These are phyloP conservation scores for Saccharum officinarum DNA, from an alignment of 176 grass and related monocot genomes.

Conservation along the genomic window DNA sequence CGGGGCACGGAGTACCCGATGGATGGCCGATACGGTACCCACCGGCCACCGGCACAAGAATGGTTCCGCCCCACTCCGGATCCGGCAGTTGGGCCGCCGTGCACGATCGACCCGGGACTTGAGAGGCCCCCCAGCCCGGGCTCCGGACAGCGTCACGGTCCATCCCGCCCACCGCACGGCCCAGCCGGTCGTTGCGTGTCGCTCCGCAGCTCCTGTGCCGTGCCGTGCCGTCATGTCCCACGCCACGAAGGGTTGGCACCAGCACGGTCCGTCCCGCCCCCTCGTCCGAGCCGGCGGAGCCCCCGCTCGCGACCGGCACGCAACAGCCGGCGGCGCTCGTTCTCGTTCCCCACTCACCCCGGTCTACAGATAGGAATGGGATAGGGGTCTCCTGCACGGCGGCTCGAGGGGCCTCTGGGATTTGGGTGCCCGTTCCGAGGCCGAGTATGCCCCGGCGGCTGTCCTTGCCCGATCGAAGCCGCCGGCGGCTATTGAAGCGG, in stretches of 20 bases:
- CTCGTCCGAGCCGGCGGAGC: no score
- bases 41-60: not conserved
- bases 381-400: not conserved
- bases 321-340: no score
- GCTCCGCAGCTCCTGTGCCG: not conserved
- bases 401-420: not conserved
- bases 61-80: not conserved
- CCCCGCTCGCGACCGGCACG: no score
- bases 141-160: not conserved
- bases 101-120: not conserved
- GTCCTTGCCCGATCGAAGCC: not conserved
- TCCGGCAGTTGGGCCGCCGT: not conserved
- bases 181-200: not conserved
- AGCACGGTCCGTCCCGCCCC: not conserved
- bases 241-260: no score
- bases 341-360: not conserved
- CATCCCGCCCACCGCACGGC: not conserved
- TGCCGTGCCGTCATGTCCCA: no score
- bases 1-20: not conserved
- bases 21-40: not conserved
- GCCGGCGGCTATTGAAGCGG: not conserved
- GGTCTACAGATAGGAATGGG: not conserved
- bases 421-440: no score
- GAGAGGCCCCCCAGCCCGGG: not conserved
- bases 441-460: not conserved